Evolutionary conservation across 495 filamentous ascomycete genomes (phyloP).

Genomic region (Elaphomyces granulatus): DNA sequence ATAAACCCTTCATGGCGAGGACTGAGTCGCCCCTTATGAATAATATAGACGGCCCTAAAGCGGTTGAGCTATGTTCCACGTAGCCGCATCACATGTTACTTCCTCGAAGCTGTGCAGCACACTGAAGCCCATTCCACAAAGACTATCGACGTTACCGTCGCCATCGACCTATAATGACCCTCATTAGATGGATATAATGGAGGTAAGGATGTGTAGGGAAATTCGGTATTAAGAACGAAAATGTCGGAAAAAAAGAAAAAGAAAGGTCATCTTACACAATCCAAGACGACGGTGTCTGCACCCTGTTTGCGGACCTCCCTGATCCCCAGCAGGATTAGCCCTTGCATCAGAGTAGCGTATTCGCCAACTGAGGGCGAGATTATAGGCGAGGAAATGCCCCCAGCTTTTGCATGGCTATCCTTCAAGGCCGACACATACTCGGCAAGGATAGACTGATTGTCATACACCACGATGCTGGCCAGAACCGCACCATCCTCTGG

Average conservation of each 20-base stretch:
- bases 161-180: constrained; percentile 42
- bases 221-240: too few relatives aligned
- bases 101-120: constrained; percentile 68
- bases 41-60: constrained; percentile 6
- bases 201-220: too few relatives aligned
- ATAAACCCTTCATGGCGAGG: background rate
- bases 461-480: constrained; percentile 75
- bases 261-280: constrained; percentile 45
- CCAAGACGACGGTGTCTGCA: constrained; percentile 52
- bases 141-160: constrained; percentile 54
- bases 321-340: constrained; percentile 65
- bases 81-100: constrained; percentile 59
- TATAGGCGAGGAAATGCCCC: constrained; percentile 70
- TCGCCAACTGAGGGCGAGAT: constrained; percentile 56
- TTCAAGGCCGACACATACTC: constrained; percentile 54
- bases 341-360: constrained; percentile 60
- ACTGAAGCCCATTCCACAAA: constrained; percentile 63
- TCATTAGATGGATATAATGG: background rate
- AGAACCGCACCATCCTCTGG: constrained; percentile 51
- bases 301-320: constrained; percentile 68
- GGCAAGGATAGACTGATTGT: constrained; percentile 47
- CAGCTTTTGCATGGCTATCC: constrained; percentile 32
- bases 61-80: constrained; percentile 43
- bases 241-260: background rate
- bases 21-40: background rate